Base-by-base conservation (phyloP, 352 stramenopile genomes). In the Phytophthora sojae region DNA sequence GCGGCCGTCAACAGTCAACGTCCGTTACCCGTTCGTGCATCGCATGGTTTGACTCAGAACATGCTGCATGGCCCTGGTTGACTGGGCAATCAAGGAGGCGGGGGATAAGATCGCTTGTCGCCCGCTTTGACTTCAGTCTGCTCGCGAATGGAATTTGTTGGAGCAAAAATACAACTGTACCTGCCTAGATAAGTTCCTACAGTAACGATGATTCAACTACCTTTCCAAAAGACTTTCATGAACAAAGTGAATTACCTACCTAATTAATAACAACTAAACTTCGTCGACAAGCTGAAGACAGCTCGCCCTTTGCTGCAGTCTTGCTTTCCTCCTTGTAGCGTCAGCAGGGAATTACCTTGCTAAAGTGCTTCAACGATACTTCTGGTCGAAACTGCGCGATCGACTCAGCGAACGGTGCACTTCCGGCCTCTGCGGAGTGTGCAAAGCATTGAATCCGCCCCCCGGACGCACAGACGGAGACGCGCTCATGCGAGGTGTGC, bases 401-500 rank as follows among this genome's bases (percentile, higher is more conserved):
- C 42, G 42, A 49, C 14, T n/a, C 17, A 49, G 42, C 15, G 42
- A 49, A 49, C 42, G 26, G 25, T 51, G 59, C 39, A 29, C 17
- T 30, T 56, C 57, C 26, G 45, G 47, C 6, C 9, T 51, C 44
- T 58, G 52, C 11, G 64, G 53, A 4, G 70, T 69, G 15, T 59
- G 37, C 29, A 67, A 42, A 9, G 60, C 44, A 35, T 56, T 75
- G 32, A 75, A 75, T 2, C 35, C 35, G 35, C 11, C 39, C 39
- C 52, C 65, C 2, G 44, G 49, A 19, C 56, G 57, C 21, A 64
- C 49, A 26, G 57, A 59, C 29, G 59, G 65, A 57, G 69, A 72
- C 53, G 45, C 6, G 30, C 54, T 71, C 56, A 73, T 45, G 12
- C 55, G 51, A 21, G 61, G 67, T 2, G 67, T 71, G 21, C 61